Base-by-base conservation (phyloP, 768 basidiomycete species). In the Tulasnella sp. region DNA sequence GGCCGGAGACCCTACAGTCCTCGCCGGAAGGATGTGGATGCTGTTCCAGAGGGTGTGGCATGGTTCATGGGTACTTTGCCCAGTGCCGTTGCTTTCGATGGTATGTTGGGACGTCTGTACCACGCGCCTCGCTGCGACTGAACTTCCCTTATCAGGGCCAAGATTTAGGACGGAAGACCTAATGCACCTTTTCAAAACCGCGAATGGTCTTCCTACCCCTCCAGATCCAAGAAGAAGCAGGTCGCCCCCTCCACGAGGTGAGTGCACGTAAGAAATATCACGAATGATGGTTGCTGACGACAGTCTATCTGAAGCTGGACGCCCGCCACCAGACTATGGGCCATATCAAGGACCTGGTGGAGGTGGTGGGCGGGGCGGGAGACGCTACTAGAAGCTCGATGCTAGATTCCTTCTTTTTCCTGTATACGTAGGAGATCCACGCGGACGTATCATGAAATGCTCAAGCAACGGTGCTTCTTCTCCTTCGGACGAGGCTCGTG, bases 151-250 rank as follows among this genome's bases (percentile, higher is more conserved):
- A 21, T 38, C 64, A 93, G 92, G 92, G 3, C 92, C 92, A 8
- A 79, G 90, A 41, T 94, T 94, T 73, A 78, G 88, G 59, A 84
- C 86, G 1, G 92, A 96, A 29, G 92, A 94, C 69, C 73, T 94
- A 41, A 85, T 97, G 82, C 83, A 84, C 62, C 67, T 91, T 29
- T 84, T 96, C 70, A 78, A 82, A 34, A 87, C 81, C 66, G 86
- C 88, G 49, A 81, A 85, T 38, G 34, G 34, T 30, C 88, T 92
- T 57, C 87, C 90, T 0, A 83, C 81, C 60, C 71, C 76, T 2
- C 78, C 78, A 83, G 11, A 53, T 22, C 80, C 46, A 3, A 44
- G 60, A 42, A 55, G 65, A 12, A 58, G 78, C 8, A 74, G 79
- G 4, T 78, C 81, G 3, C 73, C 76, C 21, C 70, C 72, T 52